Evolutionary conservation across 2,329 filamentous ascomycete genomes (phyloP), one percentile per base, ranked within the genome.

Genomic region (Pleomassaria siparia): DNA sequence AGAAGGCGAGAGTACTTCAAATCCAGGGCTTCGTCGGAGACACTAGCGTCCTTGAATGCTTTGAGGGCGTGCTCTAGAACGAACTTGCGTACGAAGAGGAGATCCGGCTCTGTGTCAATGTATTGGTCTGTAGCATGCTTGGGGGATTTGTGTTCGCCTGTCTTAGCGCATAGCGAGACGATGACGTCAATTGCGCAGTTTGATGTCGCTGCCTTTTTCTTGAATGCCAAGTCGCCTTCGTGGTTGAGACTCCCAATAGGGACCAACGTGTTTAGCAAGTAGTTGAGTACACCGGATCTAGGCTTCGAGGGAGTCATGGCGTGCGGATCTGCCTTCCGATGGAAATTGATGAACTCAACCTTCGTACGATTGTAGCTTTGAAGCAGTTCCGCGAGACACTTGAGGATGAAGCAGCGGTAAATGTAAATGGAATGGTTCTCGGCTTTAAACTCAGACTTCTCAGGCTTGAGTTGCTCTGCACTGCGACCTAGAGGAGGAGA

Each of bases 291-390:
- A 53, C 88, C 91, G 10, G 92, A 91, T 32, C 94, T 85, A 46
- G 94, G 94, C 71, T 97, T 97, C 13, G 95, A 91, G 4, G 94
- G 94, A 1, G 94, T 97, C 44, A 84, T 85, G 10, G 86, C 86
- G 58, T 89, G 86, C 36, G 90, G 81, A 39, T 92, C 89, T 6
- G 89, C 87, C 64, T 91, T 96, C 51, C 92, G 86, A 57, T 95
- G 97, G 75, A 96, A 99, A 70, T 96, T 97, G 76, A 99, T 96
- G 67, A 99, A 97, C 67, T 99, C 95, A 35, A 99, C 84, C 78
- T 99, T 99, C 8, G 91, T 89, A 44, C 91, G 85, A 59, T 91
- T 96, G 74, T 97, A 99, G 63, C 88, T 95, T 47, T 88, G 85
- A 12, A 99, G 78, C 12, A 99, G 81, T 71, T 99, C 94, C 0